Evolutionary conservation across 2,329 filamentous ascomycete species (phyloP).

Genomic region (Apiospora aurea): DNA sequence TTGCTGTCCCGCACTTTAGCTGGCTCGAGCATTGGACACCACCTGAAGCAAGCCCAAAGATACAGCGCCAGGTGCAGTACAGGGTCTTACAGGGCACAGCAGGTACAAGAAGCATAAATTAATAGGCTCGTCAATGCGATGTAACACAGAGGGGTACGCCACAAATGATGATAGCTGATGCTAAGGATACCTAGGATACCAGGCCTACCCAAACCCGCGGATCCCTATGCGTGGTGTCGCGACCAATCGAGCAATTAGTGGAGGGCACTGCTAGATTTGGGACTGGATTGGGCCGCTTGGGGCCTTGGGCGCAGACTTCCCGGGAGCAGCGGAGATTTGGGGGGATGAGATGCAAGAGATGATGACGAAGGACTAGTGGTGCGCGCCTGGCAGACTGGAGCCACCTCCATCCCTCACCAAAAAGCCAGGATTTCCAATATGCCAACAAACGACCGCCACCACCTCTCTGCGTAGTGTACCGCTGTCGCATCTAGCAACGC

Average conservation of each 20-base stretch:
- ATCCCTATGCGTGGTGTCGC: not conserved
- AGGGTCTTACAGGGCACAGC: not conserved
- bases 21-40: not conserved
- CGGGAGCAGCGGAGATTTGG: slow-evolving; percentile 19
- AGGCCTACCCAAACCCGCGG: slow-evolving; percentile 7
- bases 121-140: not conserved
- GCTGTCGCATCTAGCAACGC: slow-evolving; percentile 4
- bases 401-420: slow-evolving; percentile 19
- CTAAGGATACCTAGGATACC: not conserved
- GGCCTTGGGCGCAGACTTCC: not conserved
- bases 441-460: slow-evolving; percentile 4
- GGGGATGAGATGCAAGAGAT: slow-evolving; percentile 15
- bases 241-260: slow-evolving; percentile 7
- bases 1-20: slow-evolving; percentile 2
- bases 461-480: not conserved
- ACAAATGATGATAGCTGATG: not conserved
- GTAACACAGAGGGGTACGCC: not conserved
- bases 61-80: not conserved
- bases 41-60: not conserved
- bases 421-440: slow-evolving; percentile 17
- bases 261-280: not conserved
- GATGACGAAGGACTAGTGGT: slow-evolving; percentile 21
- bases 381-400: slow-evolving; percentile 17
- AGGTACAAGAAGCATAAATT: not conserved
- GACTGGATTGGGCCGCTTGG: not conserved